These are phyloP conservation scores for Colletotrichum spinosum DNA, from an alignment of 2,329 filamentous ascomycete species.

Conservation along the genomic window DNA sequence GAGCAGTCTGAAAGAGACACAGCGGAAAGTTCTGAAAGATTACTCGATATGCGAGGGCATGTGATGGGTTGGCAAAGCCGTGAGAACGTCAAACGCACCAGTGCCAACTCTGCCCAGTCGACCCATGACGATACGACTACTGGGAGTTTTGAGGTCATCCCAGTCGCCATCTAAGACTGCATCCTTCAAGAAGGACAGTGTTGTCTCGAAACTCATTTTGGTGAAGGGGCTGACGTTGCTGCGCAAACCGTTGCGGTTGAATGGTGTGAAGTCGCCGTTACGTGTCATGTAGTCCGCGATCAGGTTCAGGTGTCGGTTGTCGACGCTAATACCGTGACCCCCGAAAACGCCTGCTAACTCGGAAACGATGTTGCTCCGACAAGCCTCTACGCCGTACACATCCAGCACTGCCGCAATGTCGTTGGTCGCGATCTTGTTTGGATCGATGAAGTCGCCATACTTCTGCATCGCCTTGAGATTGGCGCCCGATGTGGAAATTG, in stretches of 20 bases:
- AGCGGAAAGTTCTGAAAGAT: background rate
- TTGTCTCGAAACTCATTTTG: conserved; percentile 99
- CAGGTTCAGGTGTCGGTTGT: conserved; percentile 91
- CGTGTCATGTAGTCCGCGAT: conserved; percentile 99
- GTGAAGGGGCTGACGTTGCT: conserved; percentile 91
- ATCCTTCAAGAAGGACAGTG: conserved; percentile 91
- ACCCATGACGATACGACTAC: conserved; percentile 89
- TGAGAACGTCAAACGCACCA: conserved; percentile 90
- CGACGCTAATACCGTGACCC: conserved; percentile 91
- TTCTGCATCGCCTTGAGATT: conserved; percentile 93
- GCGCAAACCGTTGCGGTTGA: conserved; percentile 90
- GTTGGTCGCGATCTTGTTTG: conserved; percentile 89
- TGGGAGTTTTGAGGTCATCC: conserved; percentile 88
- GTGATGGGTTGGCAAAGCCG: conserved; percentile 66
- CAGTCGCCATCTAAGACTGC: conserved; percentile 90
- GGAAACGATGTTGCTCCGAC: conserved; percentile 84
- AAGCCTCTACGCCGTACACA: conserved; percentile 94
- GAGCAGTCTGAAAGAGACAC: background rate
- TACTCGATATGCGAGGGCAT: conserved; percentile 37
- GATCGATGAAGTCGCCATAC: conserved; percentile 86
- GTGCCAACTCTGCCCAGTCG: conserved; percentile 86
- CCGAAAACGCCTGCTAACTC: conserved; percentile 90
- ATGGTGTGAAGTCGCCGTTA: conserved; percentile 87
- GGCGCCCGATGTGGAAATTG: conserved; percentile 84
- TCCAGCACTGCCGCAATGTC: conserved; percentile 88